Base-by-base conservation (phyloP, 768 basidiomycete genomes). In the Boletales sp. region DNA sequence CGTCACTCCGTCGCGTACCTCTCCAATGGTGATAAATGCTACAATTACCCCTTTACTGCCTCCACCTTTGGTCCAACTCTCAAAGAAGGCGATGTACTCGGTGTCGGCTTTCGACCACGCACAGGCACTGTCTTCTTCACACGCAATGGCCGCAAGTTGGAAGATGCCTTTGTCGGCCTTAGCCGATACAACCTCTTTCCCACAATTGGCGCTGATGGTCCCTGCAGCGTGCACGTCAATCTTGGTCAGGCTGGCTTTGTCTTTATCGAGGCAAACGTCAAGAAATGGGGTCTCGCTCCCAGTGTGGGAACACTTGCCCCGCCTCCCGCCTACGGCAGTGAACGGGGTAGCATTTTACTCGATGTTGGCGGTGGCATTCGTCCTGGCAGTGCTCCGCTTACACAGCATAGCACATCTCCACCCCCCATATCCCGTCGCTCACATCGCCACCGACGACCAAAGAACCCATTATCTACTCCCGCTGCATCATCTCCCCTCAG, bases 41-140 rank as follows among this genome's bases (percentile, higher is more conserved):
- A 97, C 72, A 97, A 97, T 65, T 97, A 88, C 69, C 97, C 97
- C 0, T 99, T 98, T 69, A 90, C 90, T 6, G 75, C 89, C 0
- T 69, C 83, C 1, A 80, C 91, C 2, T 93, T 92, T 63, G 95
- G 94, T 7, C 83, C 92, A 2, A 61, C 74, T 2, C 74, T 98
- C 48, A 90, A 90, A 63, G 93, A 97, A 67, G 94, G 97, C 17
- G 97, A 99, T 66, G 91, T 97, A 0, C 77, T 99, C 29, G 97
- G 97, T 29, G 81, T 98, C 18, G 97, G 94, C 5, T 99, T 97
- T 72, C 84, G 94, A 19, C 97, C 97, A 5, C 84, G 97, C 36
- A 91, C 90, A 4, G 97, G 97, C 27, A 94, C 93, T 0, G 93
- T 99, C n/a, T 99, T 99, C 73, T 99, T 90, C 76, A 98, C 97